Conservation (phyloP, 208 protist species). For the Trypanosoma melophagium region DNA sequence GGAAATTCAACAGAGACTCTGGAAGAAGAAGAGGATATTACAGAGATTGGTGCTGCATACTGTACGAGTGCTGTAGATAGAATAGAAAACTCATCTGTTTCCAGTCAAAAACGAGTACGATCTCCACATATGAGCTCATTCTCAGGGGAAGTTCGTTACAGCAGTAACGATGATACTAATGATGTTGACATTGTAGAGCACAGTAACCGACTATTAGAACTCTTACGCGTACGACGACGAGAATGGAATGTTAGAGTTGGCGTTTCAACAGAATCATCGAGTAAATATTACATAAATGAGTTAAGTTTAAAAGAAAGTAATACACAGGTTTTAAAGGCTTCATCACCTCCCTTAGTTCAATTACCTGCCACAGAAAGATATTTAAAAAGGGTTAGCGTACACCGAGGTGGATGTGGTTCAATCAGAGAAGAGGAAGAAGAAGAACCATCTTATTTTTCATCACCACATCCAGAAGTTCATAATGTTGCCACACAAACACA, state of each 20-base stretch:
- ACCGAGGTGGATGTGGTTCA: not conserved
- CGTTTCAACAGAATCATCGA: constrained; percentile 2
- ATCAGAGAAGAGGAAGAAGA: no score
- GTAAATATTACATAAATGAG: not conserved
- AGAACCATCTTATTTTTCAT: no score
- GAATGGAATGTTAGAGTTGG: not conserved
- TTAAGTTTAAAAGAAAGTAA: not conserved
- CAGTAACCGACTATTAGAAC: constrained; percentile 27
- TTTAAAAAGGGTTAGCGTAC: not conserved
- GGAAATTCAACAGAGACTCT: not conserved
- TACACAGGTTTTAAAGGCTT: not conserved
- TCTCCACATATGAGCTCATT: not conserved
- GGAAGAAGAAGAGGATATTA: not conserved
- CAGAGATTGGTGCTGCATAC: constrained; percentile 20
- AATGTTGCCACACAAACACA: constrained; percentile 14
- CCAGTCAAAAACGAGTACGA: constrained; percentile 20
- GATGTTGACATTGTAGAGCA: constrained; percentile 28
- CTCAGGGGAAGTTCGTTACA: not conserved
- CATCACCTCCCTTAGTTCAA: not conserved
- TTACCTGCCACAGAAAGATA: not conserved
- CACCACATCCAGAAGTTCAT: not conserved
- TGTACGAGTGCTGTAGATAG: not conserved
- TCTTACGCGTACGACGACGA: constrained; percentile 17
- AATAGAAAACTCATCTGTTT: no score
- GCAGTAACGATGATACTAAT: constrained; percentile 5